Evolutionary conservation across 805 yeast genomes (phyloP).

Genomic region (Pichia cephalocereana): DNA sequence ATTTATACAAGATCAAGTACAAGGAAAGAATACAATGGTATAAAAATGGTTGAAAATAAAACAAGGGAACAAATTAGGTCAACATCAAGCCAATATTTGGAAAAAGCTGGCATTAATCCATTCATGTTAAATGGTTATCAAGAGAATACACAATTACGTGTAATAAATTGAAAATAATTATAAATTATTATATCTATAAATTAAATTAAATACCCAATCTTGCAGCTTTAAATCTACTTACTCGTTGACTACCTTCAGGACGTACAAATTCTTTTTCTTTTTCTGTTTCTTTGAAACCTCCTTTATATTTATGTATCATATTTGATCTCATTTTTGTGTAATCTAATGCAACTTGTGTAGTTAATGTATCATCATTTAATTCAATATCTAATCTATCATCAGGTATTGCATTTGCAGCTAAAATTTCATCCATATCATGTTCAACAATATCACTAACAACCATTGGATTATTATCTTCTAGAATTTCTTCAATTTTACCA

Average conservation of each 20-base stretch:
- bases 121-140: conserved; percentile 24
- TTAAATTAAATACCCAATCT: conserved; percentile 16
- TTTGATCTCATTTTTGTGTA: conserved; percentile 49
- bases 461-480: conserved; percentile 30
- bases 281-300: conserved; percentile 38
- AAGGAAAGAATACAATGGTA: background rate
- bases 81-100: conserved; percentile 16
- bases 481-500: conserved; percentile 28
- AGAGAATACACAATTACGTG: conserved; percentile 12
- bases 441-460: conserved; percentile 37
- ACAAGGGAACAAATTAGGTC: conserved; percentile 10
- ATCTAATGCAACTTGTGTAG: conserved; percentile 42
- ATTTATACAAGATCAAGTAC: conserved; percentile 15
- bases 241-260: conserved; percentile 43
- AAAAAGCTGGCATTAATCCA: conserved; percentile 20
- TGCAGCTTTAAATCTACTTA: conserved; percentile 65
- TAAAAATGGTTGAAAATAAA: background rate
- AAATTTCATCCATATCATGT: conserved; percentile 25
- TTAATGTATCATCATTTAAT: conserved; percentile 27
- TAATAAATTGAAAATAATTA: background rate
- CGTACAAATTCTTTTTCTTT: conserved; percentile 57
- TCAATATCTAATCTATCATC: conserved; percentile 24
- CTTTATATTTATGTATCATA: conserved; percentile 35
- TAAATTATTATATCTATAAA: background rate
- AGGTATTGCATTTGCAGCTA: conserved; percentile 13